Base-by-base conservation (phyloP, 176 grass and related monocot genomes). In the Tillandsia leiboldiana region DNA sequence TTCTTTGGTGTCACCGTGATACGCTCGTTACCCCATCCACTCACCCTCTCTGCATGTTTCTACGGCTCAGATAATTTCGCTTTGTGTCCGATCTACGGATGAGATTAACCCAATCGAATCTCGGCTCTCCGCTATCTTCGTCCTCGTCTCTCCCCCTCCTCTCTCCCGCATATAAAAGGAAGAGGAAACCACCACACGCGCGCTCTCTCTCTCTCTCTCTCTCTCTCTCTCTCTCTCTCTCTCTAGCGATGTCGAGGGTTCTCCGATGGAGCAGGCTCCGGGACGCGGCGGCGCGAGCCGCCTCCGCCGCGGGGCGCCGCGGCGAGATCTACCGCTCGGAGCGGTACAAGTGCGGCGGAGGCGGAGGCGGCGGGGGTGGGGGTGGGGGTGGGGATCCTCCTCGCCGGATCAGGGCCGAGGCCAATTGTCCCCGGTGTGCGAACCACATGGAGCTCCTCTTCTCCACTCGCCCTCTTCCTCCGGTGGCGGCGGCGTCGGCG, bases 341-440 rank as follows among this genome's bases (percentile, higher is more conserved):
- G 54, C 54, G 20, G 9, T 42, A 42, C 33, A 42, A 42, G 4
- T 74, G 70, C 73, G 71, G 77, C 61, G 29, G 56, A 10, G 51
- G 56, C 29, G 49, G 26, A 22, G 48, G 23, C 1, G 64, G 65
- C 0, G 79, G n/a, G n/a, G n/a, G n/a, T n/a, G n/a, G 78, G 0
- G 78, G 84, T 1, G 53, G 15, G 0, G 2, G 51, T 15, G 74
- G 58, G 0, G n/a, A 33, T 11, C 10, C 51, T 9, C 11, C 15
- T 12, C 51, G 72, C 23, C 72, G 82, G 84, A 87, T 91, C 75
- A 79, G 79, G 14, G 84, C 79, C 4, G 84, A 87, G 18, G 84
- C 82, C 75, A 87, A 80, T 33, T 91, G 88, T 20, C 88, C 88
- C 51, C 82, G 76, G 69, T 91, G 88, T 65, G 78, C 79, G 17